These are phyloP conservation scores for Erythrophleum ivorense DNA, from an alignment of 331 rosid species.

Conservation along the genomic window DNA sequence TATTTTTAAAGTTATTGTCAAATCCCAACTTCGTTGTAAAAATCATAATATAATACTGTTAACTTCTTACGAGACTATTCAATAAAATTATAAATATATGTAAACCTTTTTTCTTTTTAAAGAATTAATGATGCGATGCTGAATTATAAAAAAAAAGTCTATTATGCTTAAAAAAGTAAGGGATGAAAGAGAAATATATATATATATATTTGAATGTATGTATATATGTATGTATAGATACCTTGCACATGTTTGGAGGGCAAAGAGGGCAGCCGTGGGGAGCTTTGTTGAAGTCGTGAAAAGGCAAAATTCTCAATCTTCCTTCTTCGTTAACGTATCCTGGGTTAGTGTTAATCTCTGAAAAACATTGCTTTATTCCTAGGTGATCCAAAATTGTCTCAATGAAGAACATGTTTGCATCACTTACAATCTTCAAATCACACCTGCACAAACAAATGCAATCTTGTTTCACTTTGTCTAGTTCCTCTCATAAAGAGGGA, in stretches of 20 bases:
- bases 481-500: too few species aligned
- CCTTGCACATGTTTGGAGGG: conserved; percentile 99
- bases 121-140: too few species aligned
- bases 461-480: not conserved
- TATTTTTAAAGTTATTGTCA: not conserved
- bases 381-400: conserved; percentile 70
- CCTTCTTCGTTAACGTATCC: conserved; percentile 72
- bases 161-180: too few species aligned
- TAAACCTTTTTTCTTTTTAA: too few species aligned
- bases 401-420: conserved; percentile 76
- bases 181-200: too few species aligned
- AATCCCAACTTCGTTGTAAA: not conserved
- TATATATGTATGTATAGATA: not conserved
- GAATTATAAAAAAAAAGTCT: too few species aligned
- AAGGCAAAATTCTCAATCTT: conserved; percentile 65
- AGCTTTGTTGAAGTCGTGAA: conserved; percentile 56
- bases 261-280: conserved; percentile 76
- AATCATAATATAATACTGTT: too few species aligned
- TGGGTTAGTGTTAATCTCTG: conserved; percentile 79
- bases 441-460: conserved; percentile 50
- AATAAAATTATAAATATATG: too few species aligned
- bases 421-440: conserved; percentile 81
- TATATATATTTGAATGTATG: too few species aligned
- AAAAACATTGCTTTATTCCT: conserved; percentile 63
- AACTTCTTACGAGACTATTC: too few species aligned